phyloP scores from a whole-genome alignment of 2,329 filamentous ascomycete genomes.

The Lecanicillium sp. region DNA sequence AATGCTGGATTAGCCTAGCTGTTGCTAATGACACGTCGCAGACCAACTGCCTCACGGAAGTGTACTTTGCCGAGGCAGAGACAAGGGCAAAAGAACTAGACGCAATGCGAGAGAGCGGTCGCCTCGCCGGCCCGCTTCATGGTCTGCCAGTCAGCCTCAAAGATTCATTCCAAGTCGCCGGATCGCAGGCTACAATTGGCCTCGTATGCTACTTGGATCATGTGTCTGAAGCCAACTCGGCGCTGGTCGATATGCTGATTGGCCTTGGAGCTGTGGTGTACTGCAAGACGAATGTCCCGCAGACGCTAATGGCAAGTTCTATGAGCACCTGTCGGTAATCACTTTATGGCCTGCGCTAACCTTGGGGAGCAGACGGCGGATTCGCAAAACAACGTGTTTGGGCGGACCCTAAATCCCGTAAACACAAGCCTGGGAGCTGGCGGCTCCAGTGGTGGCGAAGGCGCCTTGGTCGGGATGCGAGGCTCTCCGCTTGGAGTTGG shows the following conservation, averaged over 20 bases:
- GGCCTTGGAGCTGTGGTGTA: slow-evolving; percentile 20
- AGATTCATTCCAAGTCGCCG: slow-evolving; percentile 16
- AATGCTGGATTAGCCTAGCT: not conserved
- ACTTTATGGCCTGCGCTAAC: not conserved
- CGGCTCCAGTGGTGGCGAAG: slow-evolving; percentile 55
- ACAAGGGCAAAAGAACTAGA: slow-evolving; percentile 13
- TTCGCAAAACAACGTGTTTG: slow-evolving; percentile 42
- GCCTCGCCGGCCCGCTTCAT: slow-evolving; percentile 12
- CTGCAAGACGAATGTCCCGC: slow-evolving; percentile 11
- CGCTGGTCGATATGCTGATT: slow-evolving; percentile 17
- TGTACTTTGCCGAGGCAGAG: slow-evolving; percentile 32
- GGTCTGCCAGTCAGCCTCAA: slow-evolving; percentile 18
- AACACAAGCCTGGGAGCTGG: slow-evolving; percentile 50
- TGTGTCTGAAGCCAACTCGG: slow-evolving; percentile 13
- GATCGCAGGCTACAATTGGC: slow-evolving; percentile 16
- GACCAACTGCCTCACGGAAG: slow-evolving; percentile 32
- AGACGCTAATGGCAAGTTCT: slow-evolving; percentile 6
- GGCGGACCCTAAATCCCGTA: slow-evolving; percentile 49
- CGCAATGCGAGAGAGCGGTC: slow-evolving; percentile 7
- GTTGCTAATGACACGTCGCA: not conserved
- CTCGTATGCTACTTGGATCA: slow-evolving; percentile 17
- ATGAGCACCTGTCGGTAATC: no score
- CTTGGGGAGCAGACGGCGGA: slow-evolving; percentile 14
- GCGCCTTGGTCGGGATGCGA: slow-evolving; percentile 46
- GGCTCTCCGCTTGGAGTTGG: slow-evolving; percentile 52